Percentiles rank a stretch among this genome's conserved stretches.
Evolutionary conservation across 2,329 filamentous ascomycete species (phyloP).

Genomic region (Diaporthe aspalathi): DNA sequence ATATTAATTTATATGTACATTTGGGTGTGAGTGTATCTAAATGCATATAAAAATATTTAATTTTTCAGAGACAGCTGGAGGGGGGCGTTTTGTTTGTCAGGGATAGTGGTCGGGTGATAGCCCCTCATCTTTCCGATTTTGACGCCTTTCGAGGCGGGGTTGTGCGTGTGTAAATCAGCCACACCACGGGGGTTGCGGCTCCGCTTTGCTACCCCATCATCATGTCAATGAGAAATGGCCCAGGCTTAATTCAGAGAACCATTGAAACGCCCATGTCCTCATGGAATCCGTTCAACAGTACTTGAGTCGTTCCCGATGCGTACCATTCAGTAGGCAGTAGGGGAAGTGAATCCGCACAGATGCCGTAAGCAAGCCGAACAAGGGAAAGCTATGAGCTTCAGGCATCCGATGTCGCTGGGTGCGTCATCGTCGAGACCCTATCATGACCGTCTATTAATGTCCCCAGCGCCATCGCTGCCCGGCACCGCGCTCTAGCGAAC

Average conservation of each 20-base stretch:
- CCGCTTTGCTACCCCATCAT: conserved; percentile 1
- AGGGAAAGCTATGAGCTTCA: no score
- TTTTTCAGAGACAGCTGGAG: no score
- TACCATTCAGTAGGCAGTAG: neutral
- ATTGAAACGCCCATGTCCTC: neutral
- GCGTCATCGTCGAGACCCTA: neutral
- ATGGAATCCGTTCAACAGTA: neutral
- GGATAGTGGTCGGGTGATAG: neutral
- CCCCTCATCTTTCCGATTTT: conserved; percentile 13
- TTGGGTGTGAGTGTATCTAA: no score
- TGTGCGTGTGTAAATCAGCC: neutral
- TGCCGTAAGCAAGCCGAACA: neutral
- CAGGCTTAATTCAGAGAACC: neutral
- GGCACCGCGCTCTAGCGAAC: neutral
- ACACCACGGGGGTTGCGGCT: neutral
- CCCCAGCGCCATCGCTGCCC: neutral
- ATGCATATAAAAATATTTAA: no score
- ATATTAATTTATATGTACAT: no score
- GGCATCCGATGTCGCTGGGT: conserved; percentile 22
- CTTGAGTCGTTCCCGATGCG: neutral
- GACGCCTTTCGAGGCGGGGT: conserved; percentile 1
- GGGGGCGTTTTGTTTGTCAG: no score
- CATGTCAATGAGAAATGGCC: neutral
- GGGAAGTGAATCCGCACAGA: neutral
- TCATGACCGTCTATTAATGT: neutral